Evolutionary conservation across 2,329 filamentous ascomycete species (phyloP), one percentile per base, ranked within the genome.

Genomic region (Akanthomyces muscarius): DNA sequence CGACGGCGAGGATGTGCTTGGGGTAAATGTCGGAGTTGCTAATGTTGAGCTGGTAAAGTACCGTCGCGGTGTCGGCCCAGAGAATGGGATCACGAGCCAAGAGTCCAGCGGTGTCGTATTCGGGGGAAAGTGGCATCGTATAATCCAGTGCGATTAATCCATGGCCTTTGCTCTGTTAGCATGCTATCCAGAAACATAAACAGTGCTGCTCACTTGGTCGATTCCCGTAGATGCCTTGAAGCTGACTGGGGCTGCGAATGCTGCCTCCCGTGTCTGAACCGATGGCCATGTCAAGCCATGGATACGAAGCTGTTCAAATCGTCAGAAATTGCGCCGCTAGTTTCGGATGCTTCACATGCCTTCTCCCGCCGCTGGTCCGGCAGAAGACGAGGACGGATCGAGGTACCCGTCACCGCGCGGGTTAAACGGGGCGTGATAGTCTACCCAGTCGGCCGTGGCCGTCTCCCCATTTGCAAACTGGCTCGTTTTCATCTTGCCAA

Each of bases 341-440:
- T 8, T 25, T 11, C 1, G 16, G 7, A 8, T 3, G 8, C 16
- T 25, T 13, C 1, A n/a, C 45, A 47, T 30, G 50, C 62, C 62
- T 36, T 62, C 10, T 18, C 65, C 66, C 1, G 66, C 60, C 1
- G 67, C 68, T 3, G 67, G 65, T 0, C 74, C 76, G 0, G 73
- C 70, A 1, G 74, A 75, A 2, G 73, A 75, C 0, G 71, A 81
- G 0, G 80, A 81, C 1, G 78, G 78, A 13, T 73, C 70, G 64
- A 78, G 77, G 56, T 81, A 81, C 2, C 78, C 76, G 65, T 83
- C 81, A 1, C 77, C 81, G n/a, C 77, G 69, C 1, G 77, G 75
- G 63, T 79, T 78, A 66, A 78, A 79, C 4, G 77, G 77, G 2
- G 73, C 72, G 52, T 75, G 74, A 53, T 70, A 71, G 55, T 75